Evolutionary conservation across 2,329 filamentous ascomycete genomes (phyloP), one percentile per base, ranked within the genome.

Genomic region (Juglanconis oblonga): DNA sequence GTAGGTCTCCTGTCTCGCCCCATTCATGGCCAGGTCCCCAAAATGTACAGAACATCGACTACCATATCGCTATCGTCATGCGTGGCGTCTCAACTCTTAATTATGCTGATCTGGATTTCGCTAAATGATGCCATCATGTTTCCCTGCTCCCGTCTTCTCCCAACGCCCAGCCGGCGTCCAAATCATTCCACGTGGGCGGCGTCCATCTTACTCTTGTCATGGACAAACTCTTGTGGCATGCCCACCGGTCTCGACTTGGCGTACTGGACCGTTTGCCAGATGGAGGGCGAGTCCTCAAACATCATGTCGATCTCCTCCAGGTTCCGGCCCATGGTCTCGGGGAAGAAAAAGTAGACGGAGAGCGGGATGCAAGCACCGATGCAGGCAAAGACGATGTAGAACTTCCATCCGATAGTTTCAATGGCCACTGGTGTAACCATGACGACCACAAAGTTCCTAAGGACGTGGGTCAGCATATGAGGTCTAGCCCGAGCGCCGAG

Each of bases 341-440:
- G 78, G 71, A 74, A 80, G 55, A 77, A 67, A 67, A 80, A 72
- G 68, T 71, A 79, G 33, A 81, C 77, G 3, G 72, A 68, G 14
- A 79, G 62, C 3, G 79, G 74, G 35, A 82, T 76, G 67, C 74
- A 76, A 24, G 74, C 74, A 7, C 74, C 74, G 58, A 81, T 74
- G 59, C 73, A 71, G 44, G 79, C 76, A 66, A 78, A 83, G 36
- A 82, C 74, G 35, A 83, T 77, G 69, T 80, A 82, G 71, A 81
- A 81, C 61, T 73, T 68, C 70, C 77, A 85, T 17, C 77, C 77
- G 60, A 87, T 83, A 2, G 71, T 79, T 54, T 76, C 72, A 55
- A 82, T 76, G 8, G 79, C 79, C 8, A 80, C 75, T 5, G 75
- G 77, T 0, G 76, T 79, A 52, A 78, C 70, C 73, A 77, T 76